phyloP scores from a whole-genome alignment of 495 filamentous ascomycete genomes.

The Talaromyces nanjingensis region DNA sequence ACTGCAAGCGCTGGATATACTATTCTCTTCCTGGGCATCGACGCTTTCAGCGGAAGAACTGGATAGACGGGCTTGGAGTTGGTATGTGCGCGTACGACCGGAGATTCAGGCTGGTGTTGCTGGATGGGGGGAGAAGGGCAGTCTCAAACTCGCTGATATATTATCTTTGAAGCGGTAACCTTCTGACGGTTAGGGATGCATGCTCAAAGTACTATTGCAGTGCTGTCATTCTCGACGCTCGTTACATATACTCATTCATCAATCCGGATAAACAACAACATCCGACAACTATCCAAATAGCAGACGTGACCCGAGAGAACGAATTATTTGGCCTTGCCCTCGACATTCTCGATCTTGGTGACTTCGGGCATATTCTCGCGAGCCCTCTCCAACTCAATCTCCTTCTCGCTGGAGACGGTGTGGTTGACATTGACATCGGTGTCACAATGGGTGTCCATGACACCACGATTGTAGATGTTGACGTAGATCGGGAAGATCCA shows the following conservation, averaged over 20 bases:
- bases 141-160: slow-evolving; percentile 58
- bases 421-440: slow-evolving; percentile 24
- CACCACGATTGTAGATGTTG: too few species aligned
- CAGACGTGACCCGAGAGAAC: not conserved
- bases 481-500: too few species aligned
- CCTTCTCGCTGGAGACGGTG: slow-evolving; percentile 11
- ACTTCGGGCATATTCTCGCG: slow-evolving; percentile 10
- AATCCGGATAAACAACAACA: not conserved
- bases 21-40: slow-evolving; percentile 64
- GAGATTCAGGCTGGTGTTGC: slow-evolving; percentile 61
- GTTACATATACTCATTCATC: not conserved
- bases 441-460: too few species aligned
- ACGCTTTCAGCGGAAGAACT: slow-evolving; percentile 53
- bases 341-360: not conserved
- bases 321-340: not conserved
- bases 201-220: slow-evolving; percentile 24
- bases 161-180: slow-evolving; percentile 38
- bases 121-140: slow-evolving; percentile 77
- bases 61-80: slow-evolving; percentile 68
- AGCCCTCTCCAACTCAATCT: slow-evolving; percentile 14
- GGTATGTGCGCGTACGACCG: slow-evolving; percentile 71
- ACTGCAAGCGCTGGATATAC: slow-evolving; percentile 57
- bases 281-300: too few species aligned
- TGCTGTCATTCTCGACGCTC: slow-evolving; percentile 7
- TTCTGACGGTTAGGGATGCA: not conserved